Conservation (phyloP, 2,329 filamentous ascomycete species). For the Pleurostoma richardsiae region DNA sequence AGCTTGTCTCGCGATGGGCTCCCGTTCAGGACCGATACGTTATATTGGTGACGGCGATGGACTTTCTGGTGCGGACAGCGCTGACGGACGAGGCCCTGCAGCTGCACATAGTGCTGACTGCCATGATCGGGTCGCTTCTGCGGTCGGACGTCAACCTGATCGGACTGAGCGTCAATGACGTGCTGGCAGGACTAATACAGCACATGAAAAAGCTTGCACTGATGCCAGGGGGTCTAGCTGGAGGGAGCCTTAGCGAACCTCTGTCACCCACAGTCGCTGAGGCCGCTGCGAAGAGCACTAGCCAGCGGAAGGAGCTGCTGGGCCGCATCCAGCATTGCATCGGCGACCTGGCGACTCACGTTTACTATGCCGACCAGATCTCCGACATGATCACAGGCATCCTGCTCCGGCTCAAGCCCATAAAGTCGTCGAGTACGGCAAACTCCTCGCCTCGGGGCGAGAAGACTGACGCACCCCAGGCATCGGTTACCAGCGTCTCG, state of each 20-base stretch:
- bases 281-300: constrained; percentile 31
- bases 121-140: constrained; percentile 76
- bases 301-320: constrained; percentile 62
- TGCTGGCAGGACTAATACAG: constrained; percentile 77
- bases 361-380: constrained; percentile 96
- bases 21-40: constrained; percentile 93
- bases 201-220: constrained; percentile 77
- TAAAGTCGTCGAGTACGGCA: constrained; percentile 32
- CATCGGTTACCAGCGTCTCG: constrained; percentile 24
- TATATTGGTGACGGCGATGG: constrained; percentile 77
- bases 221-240: constrained; percentile 39
- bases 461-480: constrained; percentile 36
- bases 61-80: constrained; percentile 64
- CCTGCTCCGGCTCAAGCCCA: constrained; percentile 70
- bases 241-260: constrained; percentile 19
- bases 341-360: constrained; percentile 85
- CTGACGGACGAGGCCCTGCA: constrained; percentile 66
- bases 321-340: constrained; percentile 74
- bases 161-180: constrained; percentile 92
- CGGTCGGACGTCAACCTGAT: constrained; percentile 90
- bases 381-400: constrained; percentile 88
- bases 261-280: constrained; percentile 16
- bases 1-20: constrained; percentile 77
- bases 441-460: constrained; percentile 40
- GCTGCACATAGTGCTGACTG: constrained; percentile 69